Evolutionary conservation across 2,329 filamentous ascomycete species (phyloP).

Genomic region (Fusarium succisae): DNA sequence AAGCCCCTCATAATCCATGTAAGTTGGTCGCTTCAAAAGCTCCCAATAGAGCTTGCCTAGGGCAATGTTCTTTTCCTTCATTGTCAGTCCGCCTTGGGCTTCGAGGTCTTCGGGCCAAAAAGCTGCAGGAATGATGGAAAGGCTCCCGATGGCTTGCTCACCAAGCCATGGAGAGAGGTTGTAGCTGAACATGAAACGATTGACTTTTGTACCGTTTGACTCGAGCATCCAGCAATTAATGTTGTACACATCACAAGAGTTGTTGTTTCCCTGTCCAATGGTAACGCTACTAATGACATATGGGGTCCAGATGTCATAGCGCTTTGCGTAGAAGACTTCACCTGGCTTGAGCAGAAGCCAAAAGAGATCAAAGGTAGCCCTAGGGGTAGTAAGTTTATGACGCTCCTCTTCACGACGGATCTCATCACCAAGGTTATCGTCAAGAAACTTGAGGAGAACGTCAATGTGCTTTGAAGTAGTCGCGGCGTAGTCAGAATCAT

Average conservation of each 20-base stretch:
- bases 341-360: conserved; percentile 60
- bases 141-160: conserved; percentile 53
- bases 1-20: conserved; percentile 57
- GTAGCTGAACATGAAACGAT: conserved; percentile 51
- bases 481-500: conserved; percentile 52
- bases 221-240: conserved; percentile 57
- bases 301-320: conserved; percentile 52
- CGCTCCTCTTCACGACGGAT: conserved; percentile 54
- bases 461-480: conserved; percentile 57
- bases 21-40: conserved; percentile 55
- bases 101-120: conserved; percentile 53
- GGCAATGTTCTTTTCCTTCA: conserved; percentile 50
- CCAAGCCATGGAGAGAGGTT: conserved; percentile 52
- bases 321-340: conserved; percentile 54
- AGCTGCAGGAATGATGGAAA: conserved; percentile 54
- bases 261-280: conserved; percentile 15
- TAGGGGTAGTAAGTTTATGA: conserved; percentile 50
- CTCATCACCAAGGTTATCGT: conserved; percentile 49
- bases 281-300: conserved; percentile 52
- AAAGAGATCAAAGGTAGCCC: conserved; percentile 56
- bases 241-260: conserved; percentile 31
- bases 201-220: conserved; percentile 47
- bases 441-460: conserved; percentile 55
- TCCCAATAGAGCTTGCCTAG: conserved; percentile 59
- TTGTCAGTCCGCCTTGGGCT: conserved; percentile 45